These are phyloP conservation scores for Macrophomina tecta DNA, from an alignment of 2,329 filamentous ascomycete species.

Conservation along the genomic window DNA sequence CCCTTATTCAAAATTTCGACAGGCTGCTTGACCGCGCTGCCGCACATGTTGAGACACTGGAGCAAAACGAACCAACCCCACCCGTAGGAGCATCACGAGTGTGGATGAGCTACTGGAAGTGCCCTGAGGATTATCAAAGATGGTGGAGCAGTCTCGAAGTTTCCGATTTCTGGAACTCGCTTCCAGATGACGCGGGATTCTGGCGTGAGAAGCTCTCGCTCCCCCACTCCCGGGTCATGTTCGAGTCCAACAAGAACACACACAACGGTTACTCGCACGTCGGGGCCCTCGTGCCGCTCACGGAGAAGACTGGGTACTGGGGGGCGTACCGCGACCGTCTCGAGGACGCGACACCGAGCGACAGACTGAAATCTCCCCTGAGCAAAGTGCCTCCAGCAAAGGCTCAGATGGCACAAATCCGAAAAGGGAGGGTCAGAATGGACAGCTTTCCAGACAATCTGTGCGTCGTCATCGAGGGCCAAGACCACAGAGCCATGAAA, in stretches of 20 bases:
- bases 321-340: slow-evolving; percentile 11
- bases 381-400: background rate
- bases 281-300: background rate
- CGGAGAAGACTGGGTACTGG: slow-evolving; percentile 12
- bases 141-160: background rate
- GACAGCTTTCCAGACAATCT: background rate
- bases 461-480: slow-evolving; percentile 11
- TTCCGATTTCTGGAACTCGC: background rate
- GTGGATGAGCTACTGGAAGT: slow-evolving; percentile 11
- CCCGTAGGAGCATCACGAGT: background rate
- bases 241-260: slow-evolving; percentile 3
- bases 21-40: background rate
- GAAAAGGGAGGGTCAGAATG: background rate
- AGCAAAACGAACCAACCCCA: background rate
- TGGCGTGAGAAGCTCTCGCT: background rate
- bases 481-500: background rate
- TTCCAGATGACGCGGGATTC: background rate
- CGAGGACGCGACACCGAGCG: background rate
- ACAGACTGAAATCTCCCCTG: background rate
- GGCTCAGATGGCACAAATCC: background rate
- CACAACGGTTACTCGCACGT: background rate
- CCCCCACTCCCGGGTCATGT: background rate
- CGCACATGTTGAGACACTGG: background rate
- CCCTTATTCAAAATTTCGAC: background rate
- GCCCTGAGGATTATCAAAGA: background rate